phyloP scores from a whole-genome alignment of 805 yeast species.

The Saccharomyces cerevisiae region DNA sequence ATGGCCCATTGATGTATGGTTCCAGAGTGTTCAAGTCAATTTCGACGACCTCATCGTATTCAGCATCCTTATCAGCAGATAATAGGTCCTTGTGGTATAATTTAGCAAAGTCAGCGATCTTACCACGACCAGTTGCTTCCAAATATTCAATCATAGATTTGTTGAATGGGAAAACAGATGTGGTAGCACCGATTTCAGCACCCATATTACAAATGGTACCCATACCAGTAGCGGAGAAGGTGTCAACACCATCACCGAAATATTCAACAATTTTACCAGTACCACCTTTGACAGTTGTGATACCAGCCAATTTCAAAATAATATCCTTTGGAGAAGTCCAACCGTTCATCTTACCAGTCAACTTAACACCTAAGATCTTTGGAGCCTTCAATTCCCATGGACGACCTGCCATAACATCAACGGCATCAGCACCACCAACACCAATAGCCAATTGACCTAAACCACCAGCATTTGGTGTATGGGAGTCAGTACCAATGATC shows the following conservation, averaged over 20 bases:
- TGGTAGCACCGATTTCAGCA: constrained; percentile 98
- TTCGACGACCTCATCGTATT: constrained; percentile 88
- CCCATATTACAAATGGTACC: constrained; percentile 99
- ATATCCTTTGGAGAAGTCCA: constrained; percentile 98
- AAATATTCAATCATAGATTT: constrained; percentile 72
- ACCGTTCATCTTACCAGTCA: constrained; percentile 81
- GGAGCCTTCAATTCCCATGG: constrained; percentile 99
- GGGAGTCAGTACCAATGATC: constrained; percentile 98
- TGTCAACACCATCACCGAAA: constrained; percentile 88
- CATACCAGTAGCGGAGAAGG: constrained; percentile 96
- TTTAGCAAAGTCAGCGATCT: constrained; percentile 72
- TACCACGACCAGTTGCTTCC: constrained; percentile 72
- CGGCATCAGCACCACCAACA: constrained; percentile 99
- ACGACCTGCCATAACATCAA: constrained; percentile 90
- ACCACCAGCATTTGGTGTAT: constrained; percentile 99
- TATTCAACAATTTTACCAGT: constrained; percentile 95
- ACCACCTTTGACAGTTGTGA: constrained; percentile 93
- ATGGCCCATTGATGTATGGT: constrained; percentile 96
- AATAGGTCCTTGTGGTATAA: constrained; percentile 49
- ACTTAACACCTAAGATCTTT: constrained; percentile 83
- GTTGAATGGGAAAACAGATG: constrained; percentile 93
- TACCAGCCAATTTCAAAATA: constrained; percentile 85
- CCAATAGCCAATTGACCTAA: constrained; percentile 97
- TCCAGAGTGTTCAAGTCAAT: constrained; percentile 79
- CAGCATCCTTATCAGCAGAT: constrained; percentile 78